phyloP scores from a whole-genome alignment of 2,329 filamentous ascomycete species.

The Pestalotiopsis sp. region DNA sequence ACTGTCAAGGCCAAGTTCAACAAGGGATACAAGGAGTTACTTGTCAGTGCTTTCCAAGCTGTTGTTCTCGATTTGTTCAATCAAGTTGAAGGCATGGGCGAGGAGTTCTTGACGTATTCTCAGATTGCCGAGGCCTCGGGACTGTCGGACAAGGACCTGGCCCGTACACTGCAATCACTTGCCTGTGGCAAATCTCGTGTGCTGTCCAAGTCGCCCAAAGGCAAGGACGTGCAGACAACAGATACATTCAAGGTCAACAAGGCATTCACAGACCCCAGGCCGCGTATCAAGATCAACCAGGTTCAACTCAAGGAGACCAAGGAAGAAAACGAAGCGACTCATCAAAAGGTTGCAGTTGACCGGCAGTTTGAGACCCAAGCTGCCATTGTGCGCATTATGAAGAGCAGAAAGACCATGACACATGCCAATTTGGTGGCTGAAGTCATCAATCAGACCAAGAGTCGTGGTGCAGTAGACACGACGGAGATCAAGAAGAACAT shows the following conservation, averaged over 20 bases:
- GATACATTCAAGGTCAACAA: constrained; percentile 87
- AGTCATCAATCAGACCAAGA: constrained; percentile 89
- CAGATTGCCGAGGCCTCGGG: constrained; percentile 77
- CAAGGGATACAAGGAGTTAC: constrained; percentile 81
- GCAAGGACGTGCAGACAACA: constrained; percentile 73
- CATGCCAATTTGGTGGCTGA: constrained; percentile 89
- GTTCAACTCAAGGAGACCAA: constrained; percentile 96
- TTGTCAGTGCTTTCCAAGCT: constrained; percentile 91
- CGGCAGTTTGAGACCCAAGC: constrained; percentile 96
- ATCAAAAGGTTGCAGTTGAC: constrained; percentile 86
- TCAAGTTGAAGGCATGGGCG: constrained; percentile 51
- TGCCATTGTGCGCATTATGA: constrained; percentile 96
- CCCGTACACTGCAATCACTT: constrained; percentile 90
- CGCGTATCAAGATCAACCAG: constrained; percentile 97
- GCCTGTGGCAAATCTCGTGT: constrained; percentile 89
- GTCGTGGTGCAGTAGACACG: constrained; percentile 81
- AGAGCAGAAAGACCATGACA: constrained; percentile 83
- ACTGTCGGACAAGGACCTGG: constrained; percentile 76
- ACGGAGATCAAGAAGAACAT: constrained; percentile 95
- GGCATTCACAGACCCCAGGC: constrained; percentile 77
- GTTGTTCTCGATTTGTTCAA: constrained; percentile 93
- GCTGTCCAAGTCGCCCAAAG: constrained; percentile 81
- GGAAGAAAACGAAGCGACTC: constrained; percentile 91
- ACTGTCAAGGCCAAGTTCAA: constrained; percentile 81
- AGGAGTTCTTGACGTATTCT: constrained; percentile 71